Evolutionary conservation across 2,329 filamentous ascomycete species (phyloP).

Genomic region (Fusarium palustre): DNA sequence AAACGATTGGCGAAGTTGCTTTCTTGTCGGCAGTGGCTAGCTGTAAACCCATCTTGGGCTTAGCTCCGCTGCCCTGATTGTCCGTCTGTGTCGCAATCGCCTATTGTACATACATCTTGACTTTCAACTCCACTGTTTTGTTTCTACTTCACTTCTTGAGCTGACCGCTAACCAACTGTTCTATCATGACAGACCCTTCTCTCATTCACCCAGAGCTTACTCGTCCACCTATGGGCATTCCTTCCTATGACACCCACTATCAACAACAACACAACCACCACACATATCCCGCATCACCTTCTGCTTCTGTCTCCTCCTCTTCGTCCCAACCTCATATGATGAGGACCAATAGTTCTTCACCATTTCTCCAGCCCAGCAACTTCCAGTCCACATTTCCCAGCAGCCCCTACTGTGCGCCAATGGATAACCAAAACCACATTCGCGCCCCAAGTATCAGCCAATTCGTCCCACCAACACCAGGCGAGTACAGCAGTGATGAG

Average conservation of each 20-base stretch:
- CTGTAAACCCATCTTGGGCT: slow-evolving; percentile 38
- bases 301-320: slow-evolving; percentile 68
- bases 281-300: slow-evolving; percentile 71
- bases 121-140: slow-evolving; percentile 27
- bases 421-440: slow-evolving; percentile 57
- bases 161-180: slow-evolving; percentile 53
- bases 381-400: slow-evolving; percentile 67
- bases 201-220: slow-evolving; percentile 67
- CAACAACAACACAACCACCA: slow-evolving; percentile 56
- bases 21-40: slow-evolving; percentile 43
- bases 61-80: slow-evolving; percentile 27
- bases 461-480: slow-evolving; percentile 71
- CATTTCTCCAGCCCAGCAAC: slow-evolving; percentile 68
- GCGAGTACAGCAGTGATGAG: slow-evolving; percentile 71
- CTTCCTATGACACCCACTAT: slow-evolving; percentile 62
- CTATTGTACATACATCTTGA: slow-evolving; percentile 6
- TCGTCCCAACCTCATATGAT: slow-evolving; percentile 61
- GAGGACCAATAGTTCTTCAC: slow-evolving; percentile 72
- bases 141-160: slow-evolving; percentile 1
- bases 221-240: slow-evolving; percentile 59
- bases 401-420: slow-evolving; percentile 64
- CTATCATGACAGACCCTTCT: slow-evolving; percentile 61
- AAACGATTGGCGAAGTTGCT: slow-evolving; percentile 38
- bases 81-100: slow-evolving; percentile 22
- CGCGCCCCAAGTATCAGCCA: slow-evolving; percentile 77